Base-by-base conservation (phyloP, 1,284 basidiomycete species). In the Ganoderma resinaceum region DNA sequence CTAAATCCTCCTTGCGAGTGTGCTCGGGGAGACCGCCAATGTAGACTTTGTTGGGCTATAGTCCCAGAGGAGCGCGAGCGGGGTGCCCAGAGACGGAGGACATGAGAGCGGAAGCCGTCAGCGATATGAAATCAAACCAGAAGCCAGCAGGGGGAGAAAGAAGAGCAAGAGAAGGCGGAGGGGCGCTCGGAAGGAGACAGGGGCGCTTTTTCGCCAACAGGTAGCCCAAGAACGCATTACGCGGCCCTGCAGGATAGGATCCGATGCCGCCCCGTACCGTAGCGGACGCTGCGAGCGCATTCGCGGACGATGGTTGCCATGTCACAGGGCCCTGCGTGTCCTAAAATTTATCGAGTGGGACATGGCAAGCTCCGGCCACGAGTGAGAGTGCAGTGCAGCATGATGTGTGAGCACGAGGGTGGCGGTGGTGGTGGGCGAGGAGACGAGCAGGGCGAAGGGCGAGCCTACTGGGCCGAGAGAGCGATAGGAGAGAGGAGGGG, bases 1-100 rank as follows among this genome's bases (percentile, higher is more conserved):
- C 89, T 37, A 95, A 82, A 77, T 95, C 93, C 81, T 94, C 93
- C 80, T 89, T 86, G 72, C 91, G 90, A 65, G 93, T 95, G 74
- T 93, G 86, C 80, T 94, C 92, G 70, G 93, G 94, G 71, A 95
- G 86, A 73, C 93, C 93, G 76, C 93, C 93, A 77, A 95, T 90
- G 78, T 95, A 95, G 79, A 95, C 91, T 83, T 95, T 95, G 83
- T 94, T 94, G 82, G 92, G 91, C 92, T 95, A 81, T 74, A 85
- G 83, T 84, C 66, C 86, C 84, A 87, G 60, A 70, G 80, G 84
- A 81, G 85, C 91, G 82, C 61, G 31, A 40, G 29, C 20, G 33
- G 61, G 85, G 76, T 81, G 78, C 84, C 80, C 82, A 78, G 82
- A 82, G 79, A 82, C 79, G 84, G 85, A 82, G 82, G 55, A 84